These are phyloP conservation scores for Colletotrichum sp. DNA, from an alignment of 2,329 filamentous ascomycete genomes.

Conservation along the genomic window DNA sequence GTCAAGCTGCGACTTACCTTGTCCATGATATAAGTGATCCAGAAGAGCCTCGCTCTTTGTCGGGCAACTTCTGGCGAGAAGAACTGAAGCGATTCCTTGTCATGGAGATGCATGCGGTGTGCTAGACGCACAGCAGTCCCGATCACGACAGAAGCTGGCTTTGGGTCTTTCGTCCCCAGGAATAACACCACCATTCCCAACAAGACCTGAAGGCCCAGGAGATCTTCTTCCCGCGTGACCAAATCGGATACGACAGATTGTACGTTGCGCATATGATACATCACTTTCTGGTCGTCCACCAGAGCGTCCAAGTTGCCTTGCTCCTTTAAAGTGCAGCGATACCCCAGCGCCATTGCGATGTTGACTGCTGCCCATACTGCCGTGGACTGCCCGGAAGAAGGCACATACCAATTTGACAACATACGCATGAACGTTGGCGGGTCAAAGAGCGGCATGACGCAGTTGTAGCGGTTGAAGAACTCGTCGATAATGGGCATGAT, in stretches of 20 bases:
- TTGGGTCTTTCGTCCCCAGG: constrained; percentile 39
- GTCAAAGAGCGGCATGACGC: constrained; percentile 41
- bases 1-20: constrained; percentile 30
- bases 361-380: constrained; percentile 42
- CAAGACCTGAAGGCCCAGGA: constrained; percentile 43
- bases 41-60: constrained; percentile 43
- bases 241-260: constrained; percentile 43
- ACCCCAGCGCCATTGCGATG: constrained; percentile 41
- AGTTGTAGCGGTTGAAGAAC: constrained; percentile 42
- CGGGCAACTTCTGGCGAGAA: constrained; percentile 33
- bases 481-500: constrained; percentile 38
- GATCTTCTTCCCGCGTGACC: constrained; percentile 39
- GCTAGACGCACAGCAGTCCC: constrained; percentile 42
- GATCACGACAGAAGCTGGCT: constrained; percentile 41
- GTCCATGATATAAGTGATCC: constrained; percentile 45
- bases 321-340: constrained; percentile 26
- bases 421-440: constrained; percentile 39
- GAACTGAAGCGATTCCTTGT: constrained; percentile 25
- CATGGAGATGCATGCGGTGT: constrained; percentile 40
- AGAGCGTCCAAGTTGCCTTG: constrained; percentile 23
- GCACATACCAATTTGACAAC: constrained; percentile 38
- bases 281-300: constrained; percentile 20
- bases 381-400: constrained; percentile 16
- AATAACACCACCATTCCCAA: constrained; percentile 42
- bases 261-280: constrained; percentile 39